Evolutionary conservation across 208 protist genomes (phyloP).

Genomic region (Leishmania gerbilli): DNA sequence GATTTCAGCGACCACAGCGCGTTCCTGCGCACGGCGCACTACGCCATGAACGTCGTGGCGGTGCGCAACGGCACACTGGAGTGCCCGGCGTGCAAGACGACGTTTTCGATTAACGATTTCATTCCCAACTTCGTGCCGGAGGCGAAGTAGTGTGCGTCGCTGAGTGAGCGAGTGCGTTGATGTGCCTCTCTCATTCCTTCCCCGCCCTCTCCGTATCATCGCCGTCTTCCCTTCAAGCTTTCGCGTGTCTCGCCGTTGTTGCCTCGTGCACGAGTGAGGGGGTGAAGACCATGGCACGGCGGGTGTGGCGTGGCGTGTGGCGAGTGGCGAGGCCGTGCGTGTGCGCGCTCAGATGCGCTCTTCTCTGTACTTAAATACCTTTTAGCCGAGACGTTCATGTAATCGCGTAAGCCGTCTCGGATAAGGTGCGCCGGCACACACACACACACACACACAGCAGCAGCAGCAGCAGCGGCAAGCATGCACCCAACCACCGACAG

Average conservation of each 20-base stretch:
- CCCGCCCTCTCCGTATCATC: background rate
- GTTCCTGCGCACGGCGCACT: conserved; percentile 60
- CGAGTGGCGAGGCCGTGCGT: background rate
- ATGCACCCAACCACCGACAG: background rate
- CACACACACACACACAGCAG: background rate
- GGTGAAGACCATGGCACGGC: background rate
- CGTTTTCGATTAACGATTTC: conserved; percentile 76
- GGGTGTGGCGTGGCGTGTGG: background rate
- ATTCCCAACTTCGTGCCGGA: conserved; percentile 90
- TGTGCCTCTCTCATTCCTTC: background rate
- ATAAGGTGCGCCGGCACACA: background rate
- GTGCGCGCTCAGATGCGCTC: background rate
- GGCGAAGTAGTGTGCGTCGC: conserved; percentile 4
- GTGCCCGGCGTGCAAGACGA: conserved; percentile 66
- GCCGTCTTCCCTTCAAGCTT: background rate
- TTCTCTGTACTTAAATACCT: background rate
- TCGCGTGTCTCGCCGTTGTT: background rate
- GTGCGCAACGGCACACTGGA: conserved; percentile 69
- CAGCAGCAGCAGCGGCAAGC: background rate
- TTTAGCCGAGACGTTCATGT: background rate
- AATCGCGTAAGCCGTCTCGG: background rate
- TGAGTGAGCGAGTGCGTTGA: background rate
- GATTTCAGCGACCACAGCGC: conserved; percentile 61
- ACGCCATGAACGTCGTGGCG: conserved; percentile 69
- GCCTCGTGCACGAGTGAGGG: background rate